phyloP scores from a whole-genome alignment of 805 yeast species.

The Yamadazyma paraphyllophila region DNA sequence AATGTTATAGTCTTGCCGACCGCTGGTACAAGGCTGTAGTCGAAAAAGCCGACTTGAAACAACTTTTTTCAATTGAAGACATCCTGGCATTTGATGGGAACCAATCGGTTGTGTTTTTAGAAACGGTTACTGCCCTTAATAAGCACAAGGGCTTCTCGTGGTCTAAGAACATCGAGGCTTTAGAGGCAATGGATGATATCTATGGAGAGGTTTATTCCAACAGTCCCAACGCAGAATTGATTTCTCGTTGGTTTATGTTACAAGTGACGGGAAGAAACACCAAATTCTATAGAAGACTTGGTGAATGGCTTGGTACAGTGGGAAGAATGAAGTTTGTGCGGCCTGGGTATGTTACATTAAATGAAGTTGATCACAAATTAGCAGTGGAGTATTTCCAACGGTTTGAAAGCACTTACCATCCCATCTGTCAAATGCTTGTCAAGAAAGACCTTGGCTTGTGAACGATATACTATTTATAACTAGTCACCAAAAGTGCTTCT shows the following conservation, averaged over 20 bases:
- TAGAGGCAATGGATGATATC: constrained; percentile 30
- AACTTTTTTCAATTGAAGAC: constrained; percentile 46
- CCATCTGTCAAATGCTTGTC: constrained; percentile 81
- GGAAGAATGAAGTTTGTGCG: constrained; percentile 95
- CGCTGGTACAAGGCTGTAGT: constrained; percentile 54
- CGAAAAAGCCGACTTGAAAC: constrained; percentile 16
- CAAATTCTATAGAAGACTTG: constrained; percentile 50
- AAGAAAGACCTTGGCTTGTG: constrained; percentile 64
- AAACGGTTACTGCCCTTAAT: constrained; percentile 53
- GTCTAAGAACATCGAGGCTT: constrained; percentile 34
- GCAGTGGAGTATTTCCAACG: constrained; percentile 66
- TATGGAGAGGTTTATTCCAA: constrained; percentile 39
- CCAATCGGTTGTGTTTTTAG: constrained; percentile 78
- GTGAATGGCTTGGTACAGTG: constrained; percentile 85
- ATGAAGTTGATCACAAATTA: constrained; percentile 58
- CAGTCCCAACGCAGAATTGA: constrained; percentile 76
- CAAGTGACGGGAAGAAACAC: constrained; percentile 54
- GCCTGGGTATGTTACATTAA: constrained; percentile 73
- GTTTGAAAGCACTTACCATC: constrained; percentile 67
- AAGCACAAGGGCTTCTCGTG: constrained; percentile 40
- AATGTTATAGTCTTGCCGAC: constrained; percentile 62
- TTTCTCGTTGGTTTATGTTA: constrained; percentile 72
- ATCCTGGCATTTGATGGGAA: constrained; percentile 62
- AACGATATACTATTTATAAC: background rate
- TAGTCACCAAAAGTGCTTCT: no score